Evolutionary conservation across 2,329 filamentous ascomycete genomes (phyloP), one percentile per base, ranked within the genome.

Genomic region (Colletotrichum liaoningense): DNA sequence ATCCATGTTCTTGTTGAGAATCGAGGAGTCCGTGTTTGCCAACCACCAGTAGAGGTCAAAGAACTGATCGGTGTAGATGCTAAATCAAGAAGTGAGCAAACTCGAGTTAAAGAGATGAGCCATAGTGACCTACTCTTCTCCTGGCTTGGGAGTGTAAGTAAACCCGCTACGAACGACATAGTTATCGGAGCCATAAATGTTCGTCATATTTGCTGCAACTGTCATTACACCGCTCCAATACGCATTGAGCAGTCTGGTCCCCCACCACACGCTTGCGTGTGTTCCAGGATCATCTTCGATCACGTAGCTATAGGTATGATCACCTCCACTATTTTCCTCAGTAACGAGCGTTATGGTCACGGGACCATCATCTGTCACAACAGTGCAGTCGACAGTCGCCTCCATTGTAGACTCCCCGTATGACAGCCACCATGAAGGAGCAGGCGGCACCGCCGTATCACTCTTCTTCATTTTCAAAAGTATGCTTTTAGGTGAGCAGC

Each of bases 231-330:
- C 22, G 5, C 56, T 65, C 46, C 54, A 63, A 12, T 74, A 79
- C 63, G 22, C 24, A 55, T 78, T 9, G 75, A 76, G 52, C 8
- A 72, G 33, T 52, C 22, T 30, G 76, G 42, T 49, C 19, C 42
- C 42, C 42, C 42, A 49, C 42, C 42, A 49, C 2, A 49, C 42
- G 42, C 42, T 49, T 49, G 42, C 42, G 19, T 49, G 42, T 19
- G 42, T 49, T 49, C 42, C 5, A 9, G 19, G 19, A n/a, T 49
- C 42, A 49, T 49, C 42, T 49, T 49, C 42, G 42, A 49, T 49
- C 7, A 49, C 42, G 19, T 49, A 77, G 67, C 42, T 49, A 49
- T 49, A 49, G 42, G 19, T 19, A 49, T 49, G 42, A 11, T 49
- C 42, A 7, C 42, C 42, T 49, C 19, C 42, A 19, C 42, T n/a